Evolutionary conservation across 768 basidiomycete genomes (phyloP), one percentile per base, ranked within the genome.

Genomic region (Leucocoprinus leucothites): DNA sequence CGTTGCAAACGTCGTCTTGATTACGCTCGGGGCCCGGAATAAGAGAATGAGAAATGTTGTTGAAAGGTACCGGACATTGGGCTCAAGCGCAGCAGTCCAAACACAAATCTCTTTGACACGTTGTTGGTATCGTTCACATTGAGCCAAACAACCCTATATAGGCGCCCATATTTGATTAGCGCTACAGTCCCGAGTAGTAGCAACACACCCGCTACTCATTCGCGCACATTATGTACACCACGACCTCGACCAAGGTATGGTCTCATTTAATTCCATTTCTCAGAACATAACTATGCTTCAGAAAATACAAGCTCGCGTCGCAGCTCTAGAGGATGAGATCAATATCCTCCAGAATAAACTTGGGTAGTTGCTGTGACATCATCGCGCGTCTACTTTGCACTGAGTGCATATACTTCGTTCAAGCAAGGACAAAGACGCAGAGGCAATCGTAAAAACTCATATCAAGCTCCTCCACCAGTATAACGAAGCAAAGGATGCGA

Each of bases 401-500:
- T 48, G 3, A 50, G 24, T 34, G 13, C 54, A 48, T 48, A 51
- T 50, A n/a, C n/a, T 28, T n/a, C 40, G 31, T 25, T 22, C 48
- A 69, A 31, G 69, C 25, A 60, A 59, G 24, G 36, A 57, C 31
- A 57, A 61, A 46, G 62, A 69, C 52, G 65, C 70, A 8, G 66
- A 68, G 31, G 60, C 56, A 36, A 69, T 87, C 7, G 81, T 87
- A 21, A 82, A 84, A 57, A 70, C 73, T 13, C 87, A 91, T 61
- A 91, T 91, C 66, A 80, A 79, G 60, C 72, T 89, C 3, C 71
- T 91, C 34, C 90, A 91, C 66, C 74, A 71, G 35, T 92, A 91
- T 58, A 91, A 91, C 57, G 90, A 91, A 65, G 81, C 87, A 8
- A 91, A 91, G 64, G 90, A 92, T 65, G 90, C 89, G 3, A 77